Evolutionary conservation across 2,329 filamentous ascomycete genomes (phyloP).

Genomic region (Alternaria ventricosa): DNA sequence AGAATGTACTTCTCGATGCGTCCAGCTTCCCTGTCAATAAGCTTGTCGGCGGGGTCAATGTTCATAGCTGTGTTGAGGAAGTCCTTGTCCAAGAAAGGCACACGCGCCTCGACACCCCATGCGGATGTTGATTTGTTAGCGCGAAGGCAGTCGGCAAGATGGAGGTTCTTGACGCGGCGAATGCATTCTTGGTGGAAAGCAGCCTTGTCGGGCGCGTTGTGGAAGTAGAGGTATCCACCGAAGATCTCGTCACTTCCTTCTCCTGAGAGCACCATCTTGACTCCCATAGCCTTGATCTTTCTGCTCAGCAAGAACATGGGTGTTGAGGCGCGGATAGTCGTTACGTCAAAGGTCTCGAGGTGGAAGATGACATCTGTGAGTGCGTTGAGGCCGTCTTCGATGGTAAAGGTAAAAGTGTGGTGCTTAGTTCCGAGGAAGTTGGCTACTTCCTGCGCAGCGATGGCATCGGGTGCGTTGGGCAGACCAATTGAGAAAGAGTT

Average conservation of each 20-base stretch:
- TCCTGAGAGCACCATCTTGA: constrained; percentile 98
- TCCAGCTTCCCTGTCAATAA: constrained; percentile 77
- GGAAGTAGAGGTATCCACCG: constrained; percentile 98
- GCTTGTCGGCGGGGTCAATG: constrained; percentile 92
- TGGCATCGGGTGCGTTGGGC: constrained; percentile 88
- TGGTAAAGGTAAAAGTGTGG: constrained; percentile 97
- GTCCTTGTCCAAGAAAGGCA: constrained; percentile 96
- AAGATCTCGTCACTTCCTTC: constrained; percentile 99
- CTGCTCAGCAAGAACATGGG: constrained; percentile 97
- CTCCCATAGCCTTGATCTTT: constrained; percentile 99
- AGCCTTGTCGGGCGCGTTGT: constrained; percentile 86
- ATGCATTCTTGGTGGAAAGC: constrained; percentile 97
- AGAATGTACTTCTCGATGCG: constrained; percentile 97
- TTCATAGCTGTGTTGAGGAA: constrained; percentile 94
- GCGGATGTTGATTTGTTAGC: constrained; percentile 99
- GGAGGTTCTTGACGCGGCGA: constrained; percentile 92
- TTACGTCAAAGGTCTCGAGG: constrained; percentile 97
- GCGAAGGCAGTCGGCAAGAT: constrained; percentile 92
- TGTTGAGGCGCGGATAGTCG: constrained; percentile 96
- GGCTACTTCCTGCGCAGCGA: constrained; percentile 90
- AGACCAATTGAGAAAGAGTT: constrained; percentile 99
- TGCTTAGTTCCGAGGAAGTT: constrained; percentile 98
- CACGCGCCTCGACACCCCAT: constrained; percentile 96
- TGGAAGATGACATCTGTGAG: constrained; percentile 98
- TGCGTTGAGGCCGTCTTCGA: constrained; percentile 95